A percentile compares a stretch with the other conserved stretches of the same genome.
Conservation (phyloP, 441 rosid species). For the Syzygium syzygioides region DNA sequence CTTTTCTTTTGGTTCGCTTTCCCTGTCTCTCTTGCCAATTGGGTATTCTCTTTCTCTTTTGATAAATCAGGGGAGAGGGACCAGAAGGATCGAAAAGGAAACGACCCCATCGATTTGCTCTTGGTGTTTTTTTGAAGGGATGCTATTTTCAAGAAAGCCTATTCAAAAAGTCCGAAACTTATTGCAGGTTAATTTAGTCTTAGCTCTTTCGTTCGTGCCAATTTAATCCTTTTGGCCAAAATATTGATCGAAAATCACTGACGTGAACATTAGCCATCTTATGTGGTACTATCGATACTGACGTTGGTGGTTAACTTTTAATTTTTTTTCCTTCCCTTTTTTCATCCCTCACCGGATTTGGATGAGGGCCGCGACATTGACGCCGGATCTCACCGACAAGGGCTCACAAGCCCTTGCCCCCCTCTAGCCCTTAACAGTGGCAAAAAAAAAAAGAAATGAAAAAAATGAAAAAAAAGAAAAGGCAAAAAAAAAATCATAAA, state of each 20-base stretch:
- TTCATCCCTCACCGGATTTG: too few relatives aligned
- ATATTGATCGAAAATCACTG: accelerated
- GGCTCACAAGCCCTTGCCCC: accelerated
- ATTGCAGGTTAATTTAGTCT: too few relatives aligned
- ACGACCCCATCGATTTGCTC: neutral
- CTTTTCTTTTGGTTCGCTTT: neutral
- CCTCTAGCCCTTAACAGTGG: neutral
- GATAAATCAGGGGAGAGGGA: neutral
- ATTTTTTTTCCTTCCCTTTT: neutral
- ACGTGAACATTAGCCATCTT: accelerated
- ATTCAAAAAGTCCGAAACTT: too few relatives aligned
- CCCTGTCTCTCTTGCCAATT: neutral
- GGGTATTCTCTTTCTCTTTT: neutral
- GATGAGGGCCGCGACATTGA: too few relatives aligned
- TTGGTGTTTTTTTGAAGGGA: neutral
- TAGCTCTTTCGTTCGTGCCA: neutral
- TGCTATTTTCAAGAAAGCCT: too few relatives aligned
- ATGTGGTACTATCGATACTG: accelerated
- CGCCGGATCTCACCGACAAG: accelerated
- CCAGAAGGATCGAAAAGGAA: neutral
- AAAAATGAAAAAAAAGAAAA: neutral
- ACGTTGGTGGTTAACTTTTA: neutral
- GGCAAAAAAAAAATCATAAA: neutral
- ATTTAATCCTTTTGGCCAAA: neutral
- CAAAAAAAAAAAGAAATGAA: neutral